phyloP scores from a whole-genome alignment of 208 protist species.

The Strigomonas galati region DNA sequence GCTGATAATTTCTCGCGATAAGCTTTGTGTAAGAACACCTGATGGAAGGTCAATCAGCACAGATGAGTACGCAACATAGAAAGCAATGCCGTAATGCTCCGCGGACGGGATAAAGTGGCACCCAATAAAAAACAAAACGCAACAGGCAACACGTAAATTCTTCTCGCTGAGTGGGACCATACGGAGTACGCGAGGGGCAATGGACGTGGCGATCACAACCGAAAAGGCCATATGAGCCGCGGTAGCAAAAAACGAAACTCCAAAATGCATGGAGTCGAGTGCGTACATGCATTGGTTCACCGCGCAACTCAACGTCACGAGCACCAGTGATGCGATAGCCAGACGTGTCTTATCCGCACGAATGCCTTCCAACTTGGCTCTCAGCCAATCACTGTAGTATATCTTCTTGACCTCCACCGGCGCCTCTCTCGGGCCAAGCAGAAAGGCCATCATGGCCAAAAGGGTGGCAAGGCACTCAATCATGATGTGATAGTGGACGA shows the following conservation, averaged over 20 bases:
- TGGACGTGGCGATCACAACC: not conserved
- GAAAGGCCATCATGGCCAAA: constrained; percentile 17
- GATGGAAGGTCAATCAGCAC: constrained; percentile 1
- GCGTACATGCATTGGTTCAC: constrained; percentile 18
- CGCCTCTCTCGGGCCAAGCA: constrained; percentile 4
- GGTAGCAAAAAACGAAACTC: constrained; percentile 1
- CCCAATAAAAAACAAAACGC: not conserved
- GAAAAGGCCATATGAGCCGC: constrained; percentile 2
- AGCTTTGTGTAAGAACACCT: not conserved
- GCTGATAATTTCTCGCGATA: not conserved
- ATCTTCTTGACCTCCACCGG: not conserved
- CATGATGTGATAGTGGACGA: constrained; percentile 20
- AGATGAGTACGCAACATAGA: not conserved
- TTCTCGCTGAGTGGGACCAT: no score
- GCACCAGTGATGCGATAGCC: not conserved
- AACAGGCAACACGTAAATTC: no score
- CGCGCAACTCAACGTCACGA: not conserved
- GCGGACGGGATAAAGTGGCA: not conserved
- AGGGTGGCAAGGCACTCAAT: constrained; percentile 19
- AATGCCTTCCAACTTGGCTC: no score
- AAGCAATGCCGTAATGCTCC: not conserved
- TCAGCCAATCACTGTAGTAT: constrained; percentile 22
- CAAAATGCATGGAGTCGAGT: constrained; percentile 6
- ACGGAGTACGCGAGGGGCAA: not conserved
- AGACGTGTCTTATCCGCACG: not conserved